phyloP scores from a whole-genome alignment of 2,329 filamentous ascomycete genomes.

The Cytospora piceicola region DNA sequence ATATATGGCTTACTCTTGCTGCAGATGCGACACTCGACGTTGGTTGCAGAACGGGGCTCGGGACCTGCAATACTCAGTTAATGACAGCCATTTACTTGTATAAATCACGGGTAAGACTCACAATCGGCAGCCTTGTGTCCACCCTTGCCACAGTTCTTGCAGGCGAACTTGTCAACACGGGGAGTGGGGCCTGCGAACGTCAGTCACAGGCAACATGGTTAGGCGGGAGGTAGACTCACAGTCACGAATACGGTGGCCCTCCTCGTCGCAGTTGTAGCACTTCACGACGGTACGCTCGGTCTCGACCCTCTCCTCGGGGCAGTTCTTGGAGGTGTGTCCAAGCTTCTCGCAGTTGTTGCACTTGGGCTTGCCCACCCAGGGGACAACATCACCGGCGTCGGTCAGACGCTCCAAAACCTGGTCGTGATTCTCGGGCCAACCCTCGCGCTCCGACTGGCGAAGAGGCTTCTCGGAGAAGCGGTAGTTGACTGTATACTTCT shows the following conservation, averaged over 20 bases:
- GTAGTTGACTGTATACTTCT: constrained; percentile 67
- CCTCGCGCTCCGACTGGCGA: constrained; percentile 60
- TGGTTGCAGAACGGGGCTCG: constrained; percentile 64
- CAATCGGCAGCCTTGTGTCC: constrained; percentile 58
- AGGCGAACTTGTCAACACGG: constrained; percentile 66
- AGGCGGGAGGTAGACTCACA: constrained; percentile 52
- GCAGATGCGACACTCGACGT: constrained; percentile 69
- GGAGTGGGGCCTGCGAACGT: constrained; percentile 55
- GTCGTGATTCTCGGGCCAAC: constrained; percentile 61
- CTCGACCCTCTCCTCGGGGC: constrained; percentile 61
- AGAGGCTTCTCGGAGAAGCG: constrained; percentile 62
- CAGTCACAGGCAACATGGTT: constrained; percentile 23
- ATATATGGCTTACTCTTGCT: constrained; percentile 55
- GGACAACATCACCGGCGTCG: constrained; percentile 67
- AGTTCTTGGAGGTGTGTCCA: constrained; percentile 65
- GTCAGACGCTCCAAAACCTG: constrained; percentile 68
- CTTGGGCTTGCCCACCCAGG: constrained; percentile 57
- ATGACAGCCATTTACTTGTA: neutral
- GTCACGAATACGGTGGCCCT: constrained; percentile 70
- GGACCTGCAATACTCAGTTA: constrained; percentile 42
- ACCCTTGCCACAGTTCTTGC: constrained; percentile 67
- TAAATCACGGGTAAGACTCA: constrained; percentile 37
- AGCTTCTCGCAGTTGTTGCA: constrained; percentile 68
- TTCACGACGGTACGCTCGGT: constrained; percentile 51
- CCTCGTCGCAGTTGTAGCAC: constrained; percentile 67